phyloP scores from a whole-genome alignment of 2,329 filamentous ascomycete species.

The Epichloe gansuensis region DNA sequence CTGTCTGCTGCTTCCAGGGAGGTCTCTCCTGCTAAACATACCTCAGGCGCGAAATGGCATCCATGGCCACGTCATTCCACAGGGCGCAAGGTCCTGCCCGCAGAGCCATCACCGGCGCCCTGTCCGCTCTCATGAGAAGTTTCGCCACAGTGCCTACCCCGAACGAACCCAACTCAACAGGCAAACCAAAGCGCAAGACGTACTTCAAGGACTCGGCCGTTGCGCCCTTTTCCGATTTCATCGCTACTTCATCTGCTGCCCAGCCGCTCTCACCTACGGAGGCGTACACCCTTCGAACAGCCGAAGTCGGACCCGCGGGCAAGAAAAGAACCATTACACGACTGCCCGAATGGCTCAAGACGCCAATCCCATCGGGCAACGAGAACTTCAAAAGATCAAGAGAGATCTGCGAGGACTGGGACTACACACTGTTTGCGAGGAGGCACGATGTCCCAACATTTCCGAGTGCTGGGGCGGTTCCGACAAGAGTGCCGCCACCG shows the following conservation, averaged over 20 bases:
- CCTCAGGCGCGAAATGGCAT: conserved; percentile 14
- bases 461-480: conserved; percentile 94
- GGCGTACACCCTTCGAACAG: conserved; percentile 48
- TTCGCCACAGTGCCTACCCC: conserved; percentile 35
- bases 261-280: conserved; percentile 37
- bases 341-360: conserved; percentile 91
- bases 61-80: conserved; percentile 28
- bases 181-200: conserved; percentile 25
- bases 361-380: conserved; percentile 72
- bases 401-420: conserved; percentile 79
- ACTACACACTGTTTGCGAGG: conserved; percentile 93
- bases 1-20: background rate
- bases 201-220: conserved; percentile 50
- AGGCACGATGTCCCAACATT: conserved; percentile 94
- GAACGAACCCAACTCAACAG: conserved; percentile 13
- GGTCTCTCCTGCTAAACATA: background rate
- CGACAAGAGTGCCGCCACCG: conserved; percentile 80
- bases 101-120: conserved; percentile 24
- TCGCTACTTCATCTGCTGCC: conserved; percentile 29
- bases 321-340: conserved; percentile 56
- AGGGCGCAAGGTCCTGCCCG: conserved; percentile 31
- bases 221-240: conserved; percentile 46
- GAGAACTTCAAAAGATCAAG: conserved; percentile 86
- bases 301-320: conserved; percentile 50
- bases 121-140: conserved; percentile 19